Conservation (phyloP, 129 eudicot species). For the Silybum marianum region DNA sequence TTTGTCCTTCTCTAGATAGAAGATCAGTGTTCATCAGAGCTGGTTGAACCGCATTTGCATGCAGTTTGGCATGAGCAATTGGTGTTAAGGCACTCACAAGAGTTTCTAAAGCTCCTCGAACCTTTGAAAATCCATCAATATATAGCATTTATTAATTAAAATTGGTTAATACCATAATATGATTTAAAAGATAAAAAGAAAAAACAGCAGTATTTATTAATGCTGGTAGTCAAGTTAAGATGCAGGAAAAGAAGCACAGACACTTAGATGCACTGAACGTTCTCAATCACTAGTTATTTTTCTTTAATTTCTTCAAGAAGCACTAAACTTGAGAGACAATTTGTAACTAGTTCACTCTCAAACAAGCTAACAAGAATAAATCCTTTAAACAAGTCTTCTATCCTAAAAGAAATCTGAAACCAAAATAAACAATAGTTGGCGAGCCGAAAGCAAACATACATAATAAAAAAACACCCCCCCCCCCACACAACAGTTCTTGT, state of each 20-base stretch:
- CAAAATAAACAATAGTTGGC: neutral
- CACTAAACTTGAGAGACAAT: conserved; percentile 7
- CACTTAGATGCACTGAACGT: neutral
- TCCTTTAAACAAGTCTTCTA: neutral
- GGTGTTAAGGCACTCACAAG: conserved; percentile 90
- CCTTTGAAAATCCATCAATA: conserved; percentile 52
- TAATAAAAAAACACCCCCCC: too few species aligned
- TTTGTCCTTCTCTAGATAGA: conserved; percentile 86
- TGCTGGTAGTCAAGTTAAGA: conserved; percentile 8
- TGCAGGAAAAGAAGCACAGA: neutral
- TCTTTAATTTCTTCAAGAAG: conserved; percentile 13
- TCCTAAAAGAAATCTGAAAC: neutral
- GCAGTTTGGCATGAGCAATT: conserved; percentile 66
- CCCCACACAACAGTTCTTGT: too few species aligned
- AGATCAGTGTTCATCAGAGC: conserved; percentile 87
- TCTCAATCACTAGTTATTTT: neutral
- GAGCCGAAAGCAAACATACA: neutral
- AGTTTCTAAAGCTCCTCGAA: conserved; percentile 93
- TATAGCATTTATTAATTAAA: conserved; percentile 20
- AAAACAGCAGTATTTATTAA: neutral
- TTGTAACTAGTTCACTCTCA: neutral
- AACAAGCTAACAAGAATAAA: neutral
- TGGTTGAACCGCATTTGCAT: conserved; percentile 79
- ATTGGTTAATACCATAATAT: conserved; percentile 4
- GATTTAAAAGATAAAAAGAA: neutral